Evolutionary conservation across 805 yeast genomes (phyloP), one percentile per base, ranked within the genome.

Genomic region (Cyberlindnera meyerae): DNA sequence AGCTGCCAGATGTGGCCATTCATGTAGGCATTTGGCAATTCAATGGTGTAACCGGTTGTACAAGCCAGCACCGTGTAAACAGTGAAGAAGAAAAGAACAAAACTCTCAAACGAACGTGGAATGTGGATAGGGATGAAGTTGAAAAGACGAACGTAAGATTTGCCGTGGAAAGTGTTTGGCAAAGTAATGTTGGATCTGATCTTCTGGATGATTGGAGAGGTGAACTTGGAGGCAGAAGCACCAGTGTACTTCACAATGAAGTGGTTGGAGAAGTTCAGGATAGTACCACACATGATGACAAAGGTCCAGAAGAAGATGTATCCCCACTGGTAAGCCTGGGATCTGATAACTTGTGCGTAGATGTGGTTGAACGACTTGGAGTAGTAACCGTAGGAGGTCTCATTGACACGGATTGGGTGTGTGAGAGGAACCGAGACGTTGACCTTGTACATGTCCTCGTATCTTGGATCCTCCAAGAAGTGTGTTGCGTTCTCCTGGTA

Each of bases 291-390:
- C 0, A 52, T 29, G 18, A 69, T 34, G 12, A 69, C 44, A 6
- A 57, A 49, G 0, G 51, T 52, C 73, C 73, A 69, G 38, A 55
- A 68, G 39, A 64, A 64, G 18, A 66, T 54, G 26, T 55, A 49
- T n/a, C 72, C 74, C 73, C 73, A 69, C 9, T 70, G 71, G 34
- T 60, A 61, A 50, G 66, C 58, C 40, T 62, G 68, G 14, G 69
- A 62, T 32, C 63, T 52, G 18, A 56, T 40, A 8, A 67, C 66
- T 24, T 61, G 63, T 6, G 58, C 54, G 17, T 63, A 58, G 28
- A 52, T 60, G 33, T 66, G 65, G 34, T 61, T 58, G 44, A 65
- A 65, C 6, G 63, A 58, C 8, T 42, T 34, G 29, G 53, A 54
- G 35, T 62, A 66, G 37, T 57, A 62, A 5, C 41, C 52, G 37